Evolutionary conservation across 2,329 filamentous ascomycete species (phyloP).

Genomic region (Colletotrichum chlorophyti): DNA sequence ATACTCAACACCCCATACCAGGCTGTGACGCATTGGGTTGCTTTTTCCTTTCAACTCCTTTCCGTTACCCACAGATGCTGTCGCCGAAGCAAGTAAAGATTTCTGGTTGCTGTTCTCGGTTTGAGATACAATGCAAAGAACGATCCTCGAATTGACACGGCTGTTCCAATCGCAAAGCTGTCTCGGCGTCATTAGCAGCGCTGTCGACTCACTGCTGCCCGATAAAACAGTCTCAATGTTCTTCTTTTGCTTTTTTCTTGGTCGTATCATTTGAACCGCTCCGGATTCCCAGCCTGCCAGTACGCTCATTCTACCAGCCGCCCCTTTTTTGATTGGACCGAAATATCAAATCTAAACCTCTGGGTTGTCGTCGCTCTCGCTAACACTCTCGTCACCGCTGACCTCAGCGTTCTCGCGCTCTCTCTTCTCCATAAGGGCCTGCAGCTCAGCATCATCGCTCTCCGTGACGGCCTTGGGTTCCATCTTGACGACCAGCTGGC

Average conservation of each 20-base stretch:
- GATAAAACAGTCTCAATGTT: neutral
- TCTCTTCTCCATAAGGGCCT: slow-evolving; percentile 98
- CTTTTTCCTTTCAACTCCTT: too few species aligned
- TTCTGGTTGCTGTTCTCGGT: too few species aligned
- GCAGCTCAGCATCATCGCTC: slow-evolving; percentile 95
- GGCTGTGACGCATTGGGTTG: too few species aligned
- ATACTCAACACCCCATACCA: too few species aligned
- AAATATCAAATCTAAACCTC: slow-evolving; percentile 43
- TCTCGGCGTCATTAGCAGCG: neutral
- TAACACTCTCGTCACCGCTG: slow-evolving; percentile 95
- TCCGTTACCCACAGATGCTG: too few species aligned
- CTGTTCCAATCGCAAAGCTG: too few species aligned
- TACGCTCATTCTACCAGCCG: slow-evolving; percentile 30
- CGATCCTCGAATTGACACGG: too few species aligned
- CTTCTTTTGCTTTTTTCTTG: slow-evolving; percentile 21
- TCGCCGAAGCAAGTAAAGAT: too few species aligned
- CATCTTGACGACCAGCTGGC: slow-evolving; percentile 92
- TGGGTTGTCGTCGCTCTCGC: slow-evolving; percentile 87
- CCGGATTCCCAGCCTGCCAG: slow-evolving; percentile 25
- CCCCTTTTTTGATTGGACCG: slow-evolving; percentile 19
- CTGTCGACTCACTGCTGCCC: neutral
- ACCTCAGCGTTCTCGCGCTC: slow-evolving; percentile 98
- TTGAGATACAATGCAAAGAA: too few species aligned
- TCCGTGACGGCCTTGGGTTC: slow-evolving; percentile 98
- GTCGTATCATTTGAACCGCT: slow-evolving; percentile 27